Evolutionary conservation across 75 land plant genomes (phyloP).

Genomic region (Pinus albicaulis): DNA sequence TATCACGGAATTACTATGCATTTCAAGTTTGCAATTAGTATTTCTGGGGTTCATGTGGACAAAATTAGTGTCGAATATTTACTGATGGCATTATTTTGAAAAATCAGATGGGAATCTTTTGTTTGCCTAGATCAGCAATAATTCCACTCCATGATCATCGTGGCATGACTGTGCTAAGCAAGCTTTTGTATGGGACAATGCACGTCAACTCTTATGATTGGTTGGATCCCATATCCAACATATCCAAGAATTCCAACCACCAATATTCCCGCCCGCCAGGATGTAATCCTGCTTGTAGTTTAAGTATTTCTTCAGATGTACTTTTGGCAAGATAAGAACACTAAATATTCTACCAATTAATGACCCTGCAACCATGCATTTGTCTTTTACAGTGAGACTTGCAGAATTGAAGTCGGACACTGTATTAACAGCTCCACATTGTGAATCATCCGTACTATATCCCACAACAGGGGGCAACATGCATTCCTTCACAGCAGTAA

Average conservation of each 20-base stretch:
- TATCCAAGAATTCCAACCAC: neutral
- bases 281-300: conserved; percentile 2
- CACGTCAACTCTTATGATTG: conserved; percentile 93
- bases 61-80: too few species aligned
- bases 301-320: neutral
- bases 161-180: conserved; percentile 96
- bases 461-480: conserved; percentile 91
- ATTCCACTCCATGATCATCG: conserved; percentile 98
- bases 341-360: too few species aligned
- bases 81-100: too few species aligned
- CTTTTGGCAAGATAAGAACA: too few species aligned
- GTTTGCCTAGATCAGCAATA: too few species aligned
- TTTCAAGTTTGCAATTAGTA: too few species aligned
- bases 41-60: too few species aligned
- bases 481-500: conserved; percentile 89
- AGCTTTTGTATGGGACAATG: conserved; percentile 85
- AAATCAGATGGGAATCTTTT: too few species aligned
- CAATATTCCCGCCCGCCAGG: conserved; percentile 4
- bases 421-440: conserved; percentile 58
- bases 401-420: conserved; percentile 76
- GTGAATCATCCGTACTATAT: conserved; percentile 64
- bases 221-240: conserved; percentile 40
- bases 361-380: neutral
- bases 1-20: too few species aligned
- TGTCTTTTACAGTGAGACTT: conserved; percentile 61